A percentile compares a stretch with the other conserved stretches of the same genome.
Conservation (phyloP, 768 basidiomycete genomes). For the Podaxis rugospora region DNA sequence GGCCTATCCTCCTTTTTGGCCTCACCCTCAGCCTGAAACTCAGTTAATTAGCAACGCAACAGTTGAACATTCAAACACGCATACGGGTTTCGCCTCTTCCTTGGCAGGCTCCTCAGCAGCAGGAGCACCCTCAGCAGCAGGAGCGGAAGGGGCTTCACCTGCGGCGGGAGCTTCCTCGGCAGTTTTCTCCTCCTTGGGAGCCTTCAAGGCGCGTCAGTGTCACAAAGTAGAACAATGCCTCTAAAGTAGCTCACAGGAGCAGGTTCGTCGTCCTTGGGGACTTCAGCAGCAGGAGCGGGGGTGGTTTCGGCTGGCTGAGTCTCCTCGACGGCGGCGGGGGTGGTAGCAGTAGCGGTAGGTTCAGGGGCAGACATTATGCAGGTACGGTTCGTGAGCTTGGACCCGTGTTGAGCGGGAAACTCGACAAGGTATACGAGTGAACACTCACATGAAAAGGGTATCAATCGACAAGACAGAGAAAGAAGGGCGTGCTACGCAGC, state of each 20-base stretch:
- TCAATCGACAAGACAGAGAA: constrained; percentile 54
- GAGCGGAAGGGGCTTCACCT: constrained; percentile 19
- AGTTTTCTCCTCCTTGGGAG: constrained; percentile 25
- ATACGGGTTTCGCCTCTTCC: constrained; percentile 40
- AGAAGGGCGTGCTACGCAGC: constrained; percentile 50
- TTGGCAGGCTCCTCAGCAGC: constrained; percentile 27
- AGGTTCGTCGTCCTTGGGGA: constrained; percentile 32
- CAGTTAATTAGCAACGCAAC: constrained; percentile 9
- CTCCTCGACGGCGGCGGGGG: constrained; percentile 48
- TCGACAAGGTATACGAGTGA: constrained; percentile 12
- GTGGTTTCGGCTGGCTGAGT: constrained; percentile 27
- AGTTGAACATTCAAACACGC: constrained; percentile 13
- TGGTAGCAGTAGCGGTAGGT: constrained; percentile 34
- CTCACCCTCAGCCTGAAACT: constrained; percentile 40
- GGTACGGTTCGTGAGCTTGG: constrained; percentile 53
- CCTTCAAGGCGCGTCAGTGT: constrained; percentile 7
- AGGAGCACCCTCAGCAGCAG: constrained; percentile 18
- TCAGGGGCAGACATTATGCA: constrained; percentile 84
- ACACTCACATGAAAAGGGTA: constrained; percentile 45
- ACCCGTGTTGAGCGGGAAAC: constrained; percentile 14
- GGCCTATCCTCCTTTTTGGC: constrained; percentile 76
- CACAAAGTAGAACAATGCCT: not conserved
- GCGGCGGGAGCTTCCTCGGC: constrained; percentile 18
- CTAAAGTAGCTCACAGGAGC: constrained; percentile 32
- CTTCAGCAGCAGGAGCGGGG: constrained; percentile 30